A percentile compares a stretch with the other conserved stretches of the same genome.
Evolutionary conservation across 2,329 filamentous ascomycete genomes (phyloP).

Genomic region (Ustulina deusta): DNA sequence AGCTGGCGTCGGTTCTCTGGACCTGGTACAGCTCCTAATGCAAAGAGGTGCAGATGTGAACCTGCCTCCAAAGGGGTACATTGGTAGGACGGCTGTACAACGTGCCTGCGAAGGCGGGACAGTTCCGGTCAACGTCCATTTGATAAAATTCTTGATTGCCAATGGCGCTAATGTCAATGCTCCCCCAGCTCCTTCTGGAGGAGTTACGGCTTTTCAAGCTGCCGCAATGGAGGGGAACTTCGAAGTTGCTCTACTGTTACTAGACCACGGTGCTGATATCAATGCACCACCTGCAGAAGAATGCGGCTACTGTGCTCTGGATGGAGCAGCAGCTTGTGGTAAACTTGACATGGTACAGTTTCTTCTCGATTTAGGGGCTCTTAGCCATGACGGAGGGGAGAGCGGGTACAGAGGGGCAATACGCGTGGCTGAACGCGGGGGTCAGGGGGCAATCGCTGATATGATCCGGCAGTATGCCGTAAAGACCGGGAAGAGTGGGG

Average conservation of each 20-base stretch:
- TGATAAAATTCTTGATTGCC: constrained; percentile 14
- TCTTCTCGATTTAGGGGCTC: constrained; percentile 36
- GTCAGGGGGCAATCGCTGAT: background rate
- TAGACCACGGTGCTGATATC: constrained; percentile 35
- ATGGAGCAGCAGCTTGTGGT: background rate
- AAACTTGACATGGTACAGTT: constrained; percentile 39
- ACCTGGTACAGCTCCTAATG: constrained; percentile 26
- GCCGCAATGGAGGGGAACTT: constrained; percentile 28
- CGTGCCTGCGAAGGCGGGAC: background rate
- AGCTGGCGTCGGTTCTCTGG: background rate
- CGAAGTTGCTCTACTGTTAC: constrained; percentile 33
- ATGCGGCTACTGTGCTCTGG: constrained; percentile 14
- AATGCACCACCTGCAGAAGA: constrained; percentile 8
- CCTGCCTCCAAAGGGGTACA: background rate
- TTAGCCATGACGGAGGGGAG: constrained; percentile 29
- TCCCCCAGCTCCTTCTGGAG: background rate
- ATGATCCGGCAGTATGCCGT: constrained; percentile 18
- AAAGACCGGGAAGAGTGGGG: constrained; percentile 14
- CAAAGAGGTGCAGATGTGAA: constrained; percentile 37
- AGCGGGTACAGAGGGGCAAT: constrained; percentile 39
- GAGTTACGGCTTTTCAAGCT: constrained; percentile 33
- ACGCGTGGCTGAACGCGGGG: background rate
- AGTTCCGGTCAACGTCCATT: background rate
- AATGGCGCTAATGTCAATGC: constrained; percentile 22
- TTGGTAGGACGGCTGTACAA: constrained; percentile 17